A percentile compares a stretch with the other conserved stretches of the same genome.
phyloP scores from a whole-genome alignment of 78 protist genomes.

The Planoprotostelium fungivorum region DNA sequence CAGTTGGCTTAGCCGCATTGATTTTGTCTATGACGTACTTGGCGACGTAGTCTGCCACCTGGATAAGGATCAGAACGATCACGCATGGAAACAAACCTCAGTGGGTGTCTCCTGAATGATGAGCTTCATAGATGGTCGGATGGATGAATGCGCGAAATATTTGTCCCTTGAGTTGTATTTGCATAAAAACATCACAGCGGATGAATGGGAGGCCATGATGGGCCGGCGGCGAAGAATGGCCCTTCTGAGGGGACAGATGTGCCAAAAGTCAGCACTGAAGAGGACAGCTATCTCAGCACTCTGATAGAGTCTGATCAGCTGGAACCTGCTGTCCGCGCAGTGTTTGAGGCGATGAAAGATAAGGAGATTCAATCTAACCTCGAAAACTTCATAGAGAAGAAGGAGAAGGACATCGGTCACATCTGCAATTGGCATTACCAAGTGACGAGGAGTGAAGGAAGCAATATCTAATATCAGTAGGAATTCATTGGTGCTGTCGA shows the following conservation, averaged over 20 bases:
- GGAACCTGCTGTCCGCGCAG: not conserved
- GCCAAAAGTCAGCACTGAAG: not conserved
- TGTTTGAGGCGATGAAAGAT: not conserved
- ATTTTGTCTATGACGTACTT: slow-evolving; percentile 50
- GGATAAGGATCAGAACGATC: no score
- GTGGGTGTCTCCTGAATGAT: not conserved
- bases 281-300: not conserved
- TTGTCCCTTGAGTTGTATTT: no score
- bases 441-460: not conserved
- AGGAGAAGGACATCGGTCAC: not conserved
- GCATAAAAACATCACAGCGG: no score
- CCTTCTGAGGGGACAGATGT: no score
- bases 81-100: not conserved
- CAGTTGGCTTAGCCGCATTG: slow-evolving; percentile 25
- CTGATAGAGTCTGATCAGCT: not conserved
- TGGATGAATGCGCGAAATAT: no score
- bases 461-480: not conserved
- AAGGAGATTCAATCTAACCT: not conserved
- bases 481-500: not conserved
- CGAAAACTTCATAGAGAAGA: not conserved
- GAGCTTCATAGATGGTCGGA: no score
- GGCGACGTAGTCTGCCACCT: slow-evolving; percentile 48
- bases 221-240: no score
- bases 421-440: not conserved
- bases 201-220: no score